Base-by-base conservation (phyloP, 306 rosid species). In the Mimosa pudica region DNA sequence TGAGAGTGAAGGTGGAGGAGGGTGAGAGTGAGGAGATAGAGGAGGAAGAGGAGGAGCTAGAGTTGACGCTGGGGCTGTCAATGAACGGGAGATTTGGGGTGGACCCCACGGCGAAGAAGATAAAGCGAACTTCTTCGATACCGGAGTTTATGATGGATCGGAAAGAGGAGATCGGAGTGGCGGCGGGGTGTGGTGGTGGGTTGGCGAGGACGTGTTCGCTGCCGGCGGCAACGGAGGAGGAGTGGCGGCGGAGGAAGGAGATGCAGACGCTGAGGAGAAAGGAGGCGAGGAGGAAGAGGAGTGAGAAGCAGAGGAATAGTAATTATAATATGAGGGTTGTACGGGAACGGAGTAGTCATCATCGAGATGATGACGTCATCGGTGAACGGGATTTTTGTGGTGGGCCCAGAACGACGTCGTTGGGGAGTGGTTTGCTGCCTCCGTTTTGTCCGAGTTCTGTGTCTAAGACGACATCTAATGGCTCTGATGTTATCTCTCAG, bases 191-290 rank as follows among this genome's bases (percentile, higher is more conserved):
- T 18, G 42, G 70, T 5, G 7, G 8, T 33, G 14, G 70, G 55
- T 75, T 91, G 66, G 77, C 72, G 49, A 87, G 92, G 79, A 82
- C 97, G 0, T 87, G 92, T 61, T 93, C 95, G 5, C 88, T 93
- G 42, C 98, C 97, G 0, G 78, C 87, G 13, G 98, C 87, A 77
- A 89, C 83, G 0, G 90, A 86, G 70, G 93, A 87, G 7, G 91
- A 87, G 76, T 87, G 92, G 92, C 84, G 92, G 83, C 86, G 77
- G 86, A 87, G 95, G 91, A 93, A 91, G 84, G 92, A 90, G 81
- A 6, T 93, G 84, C 98, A 93, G 89, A 82, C 88, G 3, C 60
- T 89, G 75, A 83, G 97, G 77, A 82, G 98, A 48, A 65, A 91
- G 91, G 98, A 90, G 65, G 97, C 95, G 0, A 84, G 89, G 79